Percentiles rank a stretch among this genome's conserved stretches.
phyloP scores from a whole-genome alignment of 2,329 filamentous ascomycete species.

The Phaeosphaeriaceae sp. region DNA sequence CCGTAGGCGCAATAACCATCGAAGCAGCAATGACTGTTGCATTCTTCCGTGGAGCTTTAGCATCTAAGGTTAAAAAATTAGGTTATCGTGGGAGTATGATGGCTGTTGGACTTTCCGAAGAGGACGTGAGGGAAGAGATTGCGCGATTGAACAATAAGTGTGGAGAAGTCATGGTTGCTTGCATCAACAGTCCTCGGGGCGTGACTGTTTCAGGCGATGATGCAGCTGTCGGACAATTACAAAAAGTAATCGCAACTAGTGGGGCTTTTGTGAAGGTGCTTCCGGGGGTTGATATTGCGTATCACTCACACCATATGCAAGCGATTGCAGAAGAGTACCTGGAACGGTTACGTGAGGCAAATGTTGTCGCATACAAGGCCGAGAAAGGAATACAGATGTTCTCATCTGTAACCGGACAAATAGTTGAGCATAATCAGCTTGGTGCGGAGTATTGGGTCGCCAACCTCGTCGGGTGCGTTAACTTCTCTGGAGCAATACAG shows the following conservation, averaged over 20 bases:
- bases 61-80: conserved; percentile 9
- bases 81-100: conserved; percentile 31
- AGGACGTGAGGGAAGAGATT: conserved; percentile 8
- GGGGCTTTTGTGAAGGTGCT: conserved; percentile 46
- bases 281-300: conserved; percentile 53
- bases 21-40: conserved; percentile 18
- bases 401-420: conserved; percentile 22
- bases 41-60: conserved; percentile 15
- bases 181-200: conserved; percentile 50
- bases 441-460: conserved; percentile 33
- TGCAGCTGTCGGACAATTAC: conserved; percentile 43
- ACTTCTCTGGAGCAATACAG: conserved; percentile 9
- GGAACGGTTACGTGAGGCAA: conserved; percentile 2
- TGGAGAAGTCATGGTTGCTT: conserved; percentile 28
- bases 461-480: conserved; percentile 28
- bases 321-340: conserved; percentile 23
- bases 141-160: conserved; percentile 13
- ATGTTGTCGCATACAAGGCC: background rate
- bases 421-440: conserved; percentile 10
- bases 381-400: conserved; percentile 7
- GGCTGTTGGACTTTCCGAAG: conserved; percentile 37
- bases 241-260: conserved; percentile 41
- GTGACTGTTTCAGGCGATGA: conserved; percentile 56
- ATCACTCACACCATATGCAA: conserved; percentile 55
- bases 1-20: conserved; percentile 13